Base-by-base conservation (phyloP, 2,329 filamentous ascomycete genomes). In the Ophiostoma australiae region DNA sequence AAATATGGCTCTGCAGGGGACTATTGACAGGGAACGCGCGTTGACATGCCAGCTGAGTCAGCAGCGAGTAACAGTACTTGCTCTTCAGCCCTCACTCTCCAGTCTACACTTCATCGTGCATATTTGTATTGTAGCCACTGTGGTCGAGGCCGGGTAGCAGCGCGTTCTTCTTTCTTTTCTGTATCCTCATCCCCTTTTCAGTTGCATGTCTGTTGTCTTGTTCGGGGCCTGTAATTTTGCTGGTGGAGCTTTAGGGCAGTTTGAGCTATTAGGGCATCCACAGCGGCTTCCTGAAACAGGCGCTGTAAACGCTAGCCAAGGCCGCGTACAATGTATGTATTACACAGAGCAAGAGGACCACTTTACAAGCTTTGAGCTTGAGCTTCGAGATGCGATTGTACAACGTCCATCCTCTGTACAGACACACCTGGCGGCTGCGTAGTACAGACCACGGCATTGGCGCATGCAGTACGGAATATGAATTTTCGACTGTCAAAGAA, bases 281-380 rank as follows among this genome's bases (percentile, higher is more conserved):
- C 52, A 58, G 23, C 52, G 52, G 52, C 52, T 58, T 58, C 23
- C 52, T 58, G 52, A 58, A 58, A 58, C 52, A 58, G 52, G 52
- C 52, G 52, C 52, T 58, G 52, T 58, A 11, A 15, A 58, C 52
- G 52, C 52, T 58, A 58, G 52, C 27, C 52, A 27, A 58, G 23
- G 52, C 20, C 52, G n/a, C 52, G 52, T n/a, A n/a, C n/a, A n/a
- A n/a, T n/a, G n/a, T 31, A 13, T 27, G 23, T 5, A 27, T 58
- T 3, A 4, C 10, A 27, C 5, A 48, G 15, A 48, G 15, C 20
- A 27, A 58, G 8, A 58, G 58, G 27, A 3, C 58, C 58, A 63
- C 58, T 63, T 63, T 63, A 63, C 58, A 63, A 63, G 58, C 52
- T 58, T 58, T 58, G 52, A 23, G 23, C n/a, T 27, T 52, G n/a